Evolutionary conservation across 306 rosid species (phyloP).

Genomic region (Styphnolobium japonicum): DNA sequence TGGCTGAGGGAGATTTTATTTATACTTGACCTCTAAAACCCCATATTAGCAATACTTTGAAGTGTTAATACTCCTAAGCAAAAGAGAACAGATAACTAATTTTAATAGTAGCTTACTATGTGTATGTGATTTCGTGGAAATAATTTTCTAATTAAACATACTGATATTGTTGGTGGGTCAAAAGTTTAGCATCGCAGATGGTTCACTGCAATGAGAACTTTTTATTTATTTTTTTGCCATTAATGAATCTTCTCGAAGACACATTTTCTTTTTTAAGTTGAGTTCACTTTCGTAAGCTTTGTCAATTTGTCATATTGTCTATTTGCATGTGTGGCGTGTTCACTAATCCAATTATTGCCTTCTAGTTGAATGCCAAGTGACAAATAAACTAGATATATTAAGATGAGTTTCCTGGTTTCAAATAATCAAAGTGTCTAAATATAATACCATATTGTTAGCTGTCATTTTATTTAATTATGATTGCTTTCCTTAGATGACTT

Average conservation of each 20-base stretch:
- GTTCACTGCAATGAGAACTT: neutral
- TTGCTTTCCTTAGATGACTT: conserved; percentile 23
- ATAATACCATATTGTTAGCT: conserved; percentile 11
- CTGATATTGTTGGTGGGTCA: neutral
- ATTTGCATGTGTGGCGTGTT: conserved; percentile 33
- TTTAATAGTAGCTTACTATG: neutral
- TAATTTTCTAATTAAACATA: neutral
- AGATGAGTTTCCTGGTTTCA: neutral
- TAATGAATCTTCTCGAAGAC: neutral
- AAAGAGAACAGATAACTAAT: neutral
- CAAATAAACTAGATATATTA: conserved; percentile 20
- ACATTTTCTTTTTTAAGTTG: neutral
- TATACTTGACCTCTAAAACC: neutral
- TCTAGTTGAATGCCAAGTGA: conserved; percentile 28
- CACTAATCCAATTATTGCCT: conserved; percentile 24
- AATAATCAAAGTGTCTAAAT: neutral
- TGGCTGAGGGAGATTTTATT: neutral
- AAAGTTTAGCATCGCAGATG: neutral
- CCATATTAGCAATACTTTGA: neutral
- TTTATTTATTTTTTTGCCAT: neutral
- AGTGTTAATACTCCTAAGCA: neutral
- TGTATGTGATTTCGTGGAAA: neutral
- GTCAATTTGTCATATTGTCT: conserved; percentile 15
- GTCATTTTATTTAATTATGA: conserved; percentile 22
- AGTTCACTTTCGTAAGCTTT: neutral